Conservation (phyloP, 768 basidiomycete species). For the Mycena galericulata region DNA sequence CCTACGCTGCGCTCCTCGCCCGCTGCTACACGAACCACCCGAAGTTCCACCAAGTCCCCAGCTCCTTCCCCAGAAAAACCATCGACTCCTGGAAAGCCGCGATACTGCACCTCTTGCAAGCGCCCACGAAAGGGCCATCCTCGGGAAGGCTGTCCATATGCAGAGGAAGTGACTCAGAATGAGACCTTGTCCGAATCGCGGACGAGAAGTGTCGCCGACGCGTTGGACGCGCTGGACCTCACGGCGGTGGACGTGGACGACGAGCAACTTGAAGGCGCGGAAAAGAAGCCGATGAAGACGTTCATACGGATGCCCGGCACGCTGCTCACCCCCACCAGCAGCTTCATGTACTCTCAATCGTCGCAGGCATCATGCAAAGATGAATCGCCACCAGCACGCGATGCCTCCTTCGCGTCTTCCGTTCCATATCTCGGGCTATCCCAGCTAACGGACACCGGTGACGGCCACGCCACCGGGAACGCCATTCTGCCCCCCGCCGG, state of each 20-base stretch:
- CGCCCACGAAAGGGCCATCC: constrained; percentile 35
- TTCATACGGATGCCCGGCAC: constrained; percentile 67
- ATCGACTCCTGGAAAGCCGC: constrained; percentile 23
- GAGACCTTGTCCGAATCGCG: constrained; percentile 15
- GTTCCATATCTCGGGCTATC: constrained; percentile 16
- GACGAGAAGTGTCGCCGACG: constrained; percentile 19
- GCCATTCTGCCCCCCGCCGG: constrained; percentile 18
- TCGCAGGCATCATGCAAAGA: constrained; percentile 27
- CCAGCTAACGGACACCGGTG: neutral
- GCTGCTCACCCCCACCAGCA: constrained; percentile 61
- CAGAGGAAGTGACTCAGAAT: constrained; percentile 6
- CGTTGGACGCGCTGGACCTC: constrained; percentile 28
- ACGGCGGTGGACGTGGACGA: constrained; percentile 12
- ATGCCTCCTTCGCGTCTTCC: constrained; percentile 4
- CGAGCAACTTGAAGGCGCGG: neutral
- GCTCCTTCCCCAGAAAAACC: constrained; percentile 11
- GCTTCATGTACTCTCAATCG: constrained; percentile 42
- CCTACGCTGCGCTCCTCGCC: constrained; percentile 32
- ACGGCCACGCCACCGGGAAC: too few relatives aligned
- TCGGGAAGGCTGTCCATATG: constrained; percentile 30
- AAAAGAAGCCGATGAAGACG: constrained; percentile 9
- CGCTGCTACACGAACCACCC: constrained; percentile 25
- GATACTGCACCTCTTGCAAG: constrained; percentile 30
- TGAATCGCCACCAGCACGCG: constrained; percentile 29
- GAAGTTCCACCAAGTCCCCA: constrained; percentile 29